Conservation (phyloP, 306 rosid genomes). For the Fragaria iinumae region DNA sequence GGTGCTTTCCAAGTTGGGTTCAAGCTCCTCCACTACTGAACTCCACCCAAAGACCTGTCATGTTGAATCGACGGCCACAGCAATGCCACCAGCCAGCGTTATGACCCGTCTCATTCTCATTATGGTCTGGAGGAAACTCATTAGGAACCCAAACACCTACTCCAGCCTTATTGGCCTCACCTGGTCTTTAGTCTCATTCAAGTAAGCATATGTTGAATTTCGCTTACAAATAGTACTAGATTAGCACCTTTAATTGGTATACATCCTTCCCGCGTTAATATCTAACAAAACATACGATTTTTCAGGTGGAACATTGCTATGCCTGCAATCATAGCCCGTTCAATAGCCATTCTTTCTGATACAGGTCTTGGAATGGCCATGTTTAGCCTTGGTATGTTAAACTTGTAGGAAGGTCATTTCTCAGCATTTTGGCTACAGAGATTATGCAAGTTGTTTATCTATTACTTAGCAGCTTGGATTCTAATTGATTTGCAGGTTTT, state of each 20-base stretch:
- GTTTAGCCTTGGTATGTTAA: constrained; percentile 76
- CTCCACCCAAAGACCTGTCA: constrained; percentile 61
- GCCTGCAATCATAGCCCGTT: constrained; percentile 73
- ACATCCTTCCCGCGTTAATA: neutral
- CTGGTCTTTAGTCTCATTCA: constrained; percentile 51
- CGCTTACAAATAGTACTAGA: neutral
- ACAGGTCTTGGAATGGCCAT: constrained; percentile 96
- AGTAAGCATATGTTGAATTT: constrained; percentile 29
- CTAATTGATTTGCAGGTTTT: constrained; percentile 44
- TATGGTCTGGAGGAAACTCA: neutral
- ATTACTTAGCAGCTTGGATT: neutral
- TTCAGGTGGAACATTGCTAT: constrained; percentile 69
- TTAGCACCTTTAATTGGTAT: neutral
- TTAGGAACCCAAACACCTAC: neutral
- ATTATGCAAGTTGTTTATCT: neutral
- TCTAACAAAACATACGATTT: neutral
- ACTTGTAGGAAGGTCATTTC: neutral
- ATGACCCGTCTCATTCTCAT: neutral
- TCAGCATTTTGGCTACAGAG: neutral
- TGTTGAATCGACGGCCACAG: constrained; percentile 44
- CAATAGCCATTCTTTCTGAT: constrained; percentile 68
- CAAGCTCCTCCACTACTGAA: constrained; percentile 70
- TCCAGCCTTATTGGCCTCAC: neutral
- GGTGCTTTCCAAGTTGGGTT: constrained; percentile 69
- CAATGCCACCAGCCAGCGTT: neutral